These are phyloP conservation scores for Cladophialophora psammophila DNA, from an alignment of 2,329 filamentous ascomycete species.

Conservation along the genomic window DNA sequence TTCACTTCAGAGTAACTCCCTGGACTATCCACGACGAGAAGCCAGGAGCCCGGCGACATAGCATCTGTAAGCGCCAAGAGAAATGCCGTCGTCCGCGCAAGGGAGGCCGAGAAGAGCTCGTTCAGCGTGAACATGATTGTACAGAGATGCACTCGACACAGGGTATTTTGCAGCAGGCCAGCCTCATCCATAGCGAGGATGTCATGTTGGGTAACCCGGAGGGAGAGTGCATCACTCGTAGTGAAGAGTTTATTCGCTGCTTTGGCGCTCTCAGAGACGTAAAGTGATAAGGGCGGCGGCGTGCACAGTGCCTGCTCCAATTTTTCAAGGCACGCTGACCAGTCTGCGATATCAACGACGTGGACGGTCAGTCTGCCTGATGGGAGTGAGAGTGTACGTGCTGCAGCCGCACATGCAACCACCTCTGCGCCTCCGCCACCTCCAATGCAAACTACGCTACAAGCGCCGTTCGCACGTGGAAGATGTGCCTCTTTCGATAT, in stretches of 20 bases:
- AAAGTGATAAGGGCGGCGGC: slow-evolving; percentile 34
- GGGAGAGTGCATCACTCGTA: slow-evolving; percentile 38
- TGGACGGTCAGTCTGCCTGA: slow-evolving; percentile 54
- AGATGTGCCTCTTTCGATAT: background rate
- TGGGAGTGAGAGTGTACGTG: slow-evolving; percentile 15
- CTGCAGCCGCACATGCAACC: slow-evolving; percentile 62
- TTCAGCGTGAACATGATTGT: slow-evolving; percentile 95
- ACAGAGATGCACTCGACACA: slow-evolving; percentile 61
- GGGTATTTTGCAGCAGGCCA: slow-evolving; percentile 48
- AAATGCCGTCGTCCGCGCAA: slow-evolving; percentile 77
- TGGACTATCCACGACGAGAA: slow-evolving; percentile 90
- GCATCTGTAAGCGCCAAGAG: slow-evolving; percentile 71
- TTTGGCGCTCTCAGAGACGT: slow-evolving; percentile 37
- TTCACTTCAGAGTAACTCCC: slow-evolving; percentile 89
- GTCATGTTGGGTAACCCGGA: slow-evolving; percentile 60
- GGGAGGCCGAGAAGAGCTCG: slow-evolving; percentile 83
- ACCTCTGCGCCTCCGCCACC: slow-evolving; percentile 73
- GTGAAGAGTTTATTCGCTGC: slow-evolving; percentile 35
- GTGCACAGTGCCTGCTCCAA: slow-evolving; percentile 64
- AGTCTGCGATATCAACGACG: slow-evolving; percentile 84
- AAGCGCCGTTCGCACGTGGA: slow-evolving; percentile 25
- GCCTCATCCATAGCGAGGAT: slow-evolving; percentile 49
- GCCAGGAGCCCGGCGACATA: slow-evolving; percentile 66
- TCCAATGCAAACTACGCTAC: slow-evolving; percentile 64
- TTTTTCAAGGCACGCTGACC: slow-evolving; percentile 68